Percentiles rank a stretch among this genome's conserved stretches.
phyloP scores from a whole-genome alignment of 495 filamentous ascomycete genomes.

The Annulohypoxylon bovei region DNA sequence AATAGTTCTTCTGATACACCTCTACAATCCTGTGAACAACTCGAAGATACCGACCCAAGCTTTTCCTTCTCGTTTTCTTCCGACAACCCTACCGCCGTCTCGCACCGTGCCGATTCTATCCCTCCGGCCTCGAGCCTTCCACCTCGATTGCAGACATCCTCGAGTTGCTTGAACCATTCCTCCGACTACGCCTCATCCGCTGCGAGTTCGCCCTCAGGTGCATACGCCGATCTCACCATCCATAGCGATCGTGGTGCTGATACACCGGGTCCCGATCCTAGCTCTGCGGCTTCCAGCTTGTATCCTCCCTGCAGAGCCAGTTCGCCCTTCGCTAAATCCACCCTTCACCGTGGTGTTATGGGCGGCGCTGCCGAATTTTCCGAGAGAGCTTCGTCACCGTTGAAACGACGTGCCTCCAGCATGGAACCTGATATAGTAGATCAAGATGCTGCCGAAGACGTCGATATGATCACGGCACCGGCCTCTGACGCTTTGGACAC shows the following conservation, averaged over 20 bases:
- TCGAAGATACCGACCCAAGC: slow-evolving; percentile 48
- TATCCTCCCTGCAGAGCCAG: slow-evolving; percentile 43
- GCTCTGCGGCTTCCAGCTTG: slow-evolving; percentile 16
- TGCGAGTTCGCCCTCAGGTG: slow-evolving; percentile 74
- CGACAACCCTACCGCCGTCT: slow-evolving; percentile 51
- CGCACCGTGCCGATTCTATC: slow-evolving; percentile 67
- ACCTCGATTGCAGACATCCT: slow-evolving; percentile 56
- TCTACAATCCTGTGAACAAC: slow-evolving; percentile 59
- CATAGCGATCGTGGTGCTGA: slow-evolving; percentile 69
- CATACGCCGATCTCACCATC: slow-evolving; percentile 76
- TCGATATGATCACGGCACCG: slow-evolving; percentile 58
- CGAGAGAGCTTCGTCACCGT: slow-evolving; percentile 63
- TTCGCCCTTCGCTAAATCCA: slow-evolving; percentile 54
- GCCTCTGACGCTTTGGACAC: slow-evolving; percentile 35
- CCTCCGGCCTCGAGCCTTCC: slow-evolving; percentile 60
- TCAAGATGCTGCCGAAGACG: slow-evolving; percentile 54
- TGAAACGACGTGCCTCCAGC: slow-evolving; percentile 65
- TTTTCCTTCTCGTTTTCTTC: slow-evolving; percentile 53
- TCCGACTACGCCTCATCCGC: slow-evolving; percentile 64
- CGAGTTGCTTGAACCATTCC: slow-evolving; percentile 51
- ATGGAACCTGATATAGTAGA: slow-evolving; percentile 57
- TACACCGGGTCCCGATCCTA: slow-evolving; percentile 44
- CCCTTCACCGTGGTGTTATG: slow-evolving; percentile 61
- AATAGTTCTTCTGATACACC: slow-evolving; percentile 54
- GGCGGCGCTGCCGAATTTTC: slow-evolving; percentile 60